Conservation (phyloP, 768 basidiomycete species). For the Leccinum uliginosum region DNA sequence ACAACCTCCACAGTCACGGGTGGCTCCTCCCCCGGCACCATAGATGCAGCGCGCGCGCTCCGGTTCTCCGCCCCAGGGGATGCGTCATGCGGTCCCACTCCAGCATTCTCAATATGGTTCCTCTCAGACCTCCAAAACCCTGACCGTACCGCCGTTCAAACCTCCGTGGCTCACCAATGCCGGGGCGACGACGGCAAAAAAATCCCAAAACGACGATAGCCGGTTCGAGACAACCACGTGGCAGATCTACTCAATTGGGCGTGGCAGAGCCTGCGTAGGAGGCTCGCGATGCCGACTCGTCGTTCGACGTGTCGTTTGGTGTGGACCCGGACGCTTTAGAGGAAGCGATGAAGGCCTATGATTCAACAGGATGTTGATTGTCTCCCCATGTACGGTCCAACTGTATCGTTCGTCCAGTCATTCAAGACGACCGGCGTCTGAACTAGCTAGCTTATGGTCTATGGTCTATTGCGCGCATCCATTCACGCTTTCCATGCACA, state of each 20-base stretch:
- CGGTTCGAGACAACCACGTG: not conserved
- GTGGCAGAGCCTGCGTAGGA: not conserved
- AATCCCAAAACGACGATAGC: not conserved
- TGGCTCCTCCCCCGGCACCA: not conserved
- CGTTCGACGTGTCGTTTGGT: constrained; percentile 30
- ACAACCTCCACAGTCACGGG: not conserved
- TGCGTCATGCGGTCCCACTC: constrained; percentile 21
- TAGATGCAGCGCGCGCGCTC: constrained; percentile 14
- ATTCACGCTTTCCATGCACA: too few relatives aligned
- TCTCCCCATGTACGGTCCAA: too few relatives aligned
- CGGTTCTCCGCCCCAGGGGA: constrained; percentile 25
- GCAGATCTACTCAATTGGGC: not conserved
- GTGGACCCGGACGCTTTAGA: too few relatives aligned
- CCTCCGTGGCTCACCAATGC: constrained; percentile 21
- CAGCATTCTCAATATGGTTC: constrained; percentile 18
- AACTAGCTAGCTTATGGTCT: too few relatives aligned
- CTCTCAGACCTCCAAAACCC: constrained; percentile 17
- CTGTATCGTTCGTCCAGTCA: too few relatives aligned
- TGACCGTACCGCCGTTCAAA: constrained; percentile 24
- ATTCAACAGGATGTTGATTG: constrained; percentile 7
- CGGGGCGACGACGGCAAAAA: not conserved
- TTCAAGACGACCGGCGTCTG: too few relatives aligned
- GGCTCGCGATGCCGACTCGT: constrained; percentile 25
- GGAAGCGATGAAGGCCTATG: constrained; percentile 29
- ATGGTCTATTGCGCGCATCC: too few relatives aligned